Conservation (phyloP, 164 flowering plant genomes). For the Chloranthus sessilifolius region DNA sequence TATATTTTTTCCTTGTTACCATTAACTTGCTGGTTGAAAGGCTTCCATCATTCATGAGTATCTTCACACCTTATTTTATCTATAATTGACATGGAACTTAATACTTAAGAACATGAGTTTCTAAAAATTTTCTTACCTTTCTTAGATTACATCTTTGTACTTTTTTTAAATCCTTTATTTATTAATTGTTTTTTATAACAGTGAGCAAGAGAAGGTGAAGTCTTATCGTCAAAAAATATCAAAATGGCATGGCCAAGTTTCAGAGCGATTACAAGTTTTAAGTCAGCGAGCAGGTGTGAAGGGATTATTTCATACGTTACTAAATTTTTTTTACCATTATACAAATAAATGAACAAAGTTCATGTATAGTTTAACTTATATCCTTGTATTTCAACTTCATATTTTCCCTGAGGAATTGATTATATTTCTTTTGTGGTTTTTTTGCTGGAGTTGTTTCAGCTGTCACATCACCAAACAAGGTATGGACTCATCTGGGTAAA, state of each 20-base stretch:
- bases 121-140: too few relatives aligned
- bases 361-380: neutral
- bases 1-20: too few relatives aligned
- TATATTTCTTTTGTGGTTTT: conserved; percentile 5
- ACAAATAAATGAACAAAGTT: too few relatives aligned
- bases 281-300: conserved; percentile 50
- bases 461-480: conserved; percentile 55
- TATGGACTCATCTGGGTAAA: conserved; percentile 25
- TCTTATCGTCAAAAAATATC: conserved; percentile 76
- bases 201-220: conserved; percentile 87
- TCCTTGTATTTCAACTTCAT: neutral
- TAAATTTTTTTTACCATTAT: neutral
- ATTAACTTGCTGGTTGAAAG: too few relatives aligned
- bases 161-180: too few relatives aligned
- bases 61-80: too few relatives aligned
- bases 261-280: conserved; percentile 69
- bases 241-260: conserved; percentile 81
- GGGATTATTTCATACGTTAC: neutral
- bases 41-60: too few relatives aligned
- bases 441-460: conserved; percentile 28
- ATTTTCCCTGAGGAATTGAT: conserved; percentile 15
- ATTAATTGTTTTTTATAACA: conserved; percentile 24
- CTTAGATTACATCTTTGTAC: too few relatives aligned
- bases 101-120: too few relatives aligned
- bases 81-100: too few relatives aligned